These are phyloP conservation scores for Ceratocystis eucalypticola DNA, from an alignment of 2,329 filamentous ascomycete genomes.

Conservation along the genomic window DNA sequence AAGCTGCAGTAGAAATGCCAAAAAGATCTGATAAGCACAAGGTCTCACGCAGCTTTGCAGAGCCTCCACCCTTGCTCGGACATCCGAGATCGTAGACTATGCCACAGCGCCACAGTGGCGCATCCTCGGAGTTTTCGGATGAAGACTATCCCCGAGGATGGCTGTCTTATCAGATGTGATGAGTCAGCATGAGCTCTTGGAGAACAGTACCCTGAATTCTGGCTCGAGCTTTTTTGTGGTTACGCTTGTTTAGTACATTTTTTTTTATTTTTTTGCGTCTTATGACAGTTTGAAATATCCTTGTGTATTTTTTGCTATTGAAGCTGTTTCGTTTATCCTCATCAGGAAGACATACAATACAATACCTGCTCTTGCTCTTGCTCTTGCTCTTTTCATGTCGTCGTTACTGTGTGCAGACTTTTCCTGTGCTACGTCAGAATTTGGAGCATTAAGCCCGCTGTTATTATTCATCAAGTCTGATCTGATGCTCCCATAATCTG, in stretches of 20 bases:
- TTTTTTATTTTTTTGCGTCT: neutral
- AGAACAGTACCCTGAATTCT: neutral
- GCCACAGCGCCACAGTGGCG: neutral
- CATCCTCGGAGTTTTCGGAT: neutral
- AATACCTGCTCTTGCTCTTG: neutral
- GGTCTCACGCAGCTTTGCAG: neutral
- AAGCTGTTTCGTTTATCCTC: neutral
- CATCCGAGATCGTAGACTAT: neutral
- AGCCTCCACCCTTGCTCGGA: neutral
- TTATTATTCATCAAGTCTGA: neutral
- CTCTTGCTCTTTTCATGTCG: neutral
- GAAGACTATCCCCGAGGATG: neutral
- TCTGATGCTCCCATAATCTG: conserved; percentile 2
- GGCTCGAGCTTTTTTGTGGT: too few relatives aligned
- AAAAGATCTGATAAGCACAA: conserved; percentile 11
- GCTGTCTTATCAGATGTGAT: conserved; percentile 13
- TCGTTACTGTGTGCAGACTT: neutral
- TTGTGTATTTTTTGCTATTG: too few relatives aligned
- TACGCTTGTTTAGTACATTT: too few relatives aligned
- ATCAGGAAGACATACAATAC: neutral
- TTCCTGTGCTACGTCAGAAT: conserved; percentile 6
- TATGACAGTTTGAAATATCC: too few relatives aligned
- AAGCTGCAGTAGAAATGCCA: neutral
- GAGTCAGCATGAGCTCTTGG: neutral
- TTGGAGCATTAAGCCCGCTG: neutral